Evolutionary conservation across 1,284 basidiomycete species (phyloP), one percentile per base, ranked within the genome.

Genomic region (Laetiporus sulphureus): DNA sequence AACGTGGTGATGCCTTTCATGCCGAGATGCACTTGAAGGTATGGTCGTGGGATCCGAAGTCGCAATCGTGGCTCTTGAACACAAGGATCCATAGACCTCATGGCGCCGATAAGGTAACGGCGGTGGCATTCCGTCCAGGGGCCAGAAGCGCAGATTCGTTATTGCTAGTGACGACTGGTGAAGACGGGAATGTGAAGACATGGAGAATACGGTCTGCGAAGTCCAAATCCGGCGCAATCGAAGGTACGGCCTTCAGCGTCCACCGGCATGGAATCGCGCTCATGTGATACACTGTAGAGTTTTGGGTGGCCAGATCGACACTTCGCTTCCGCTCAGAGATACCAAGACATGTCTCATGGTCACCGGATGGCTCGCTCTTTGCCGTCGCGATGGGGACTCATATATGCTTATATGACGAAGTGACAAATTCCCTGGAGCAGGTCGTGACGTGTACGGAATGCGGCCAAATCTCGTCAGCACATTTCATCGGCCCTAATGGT

Each of bases 51-150:
- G 78, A 84, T 63, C 58, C 65, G 50, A 79, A 69, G 48, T 60
- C 63, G 21, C 61, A 66, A 16, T 65, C 60, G 35, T 87, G 75
- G 92, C 80, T 68, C 77, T 79, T 72, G 55, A 94, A 94, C 62
- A 96, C 93, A 7, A 82, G 93, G 44, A 81, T 98, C 49, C 91
- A 96, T 59, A 73, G 80, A 23, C 94, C 95, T 6, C 95, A 99
- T 63, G 86, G 85, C 22, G 60, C 70, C 24, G 63, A 68, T 32
- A 69, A 71, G 40, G 69, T 97, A 21, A 80, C 80, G 5, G 73
- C 80, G 1, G 56, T 94, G 38, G 68, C 73, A 5, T 98, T 98
- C 62, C 74, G 72, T 47, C 77, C 79, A 7, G 50, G 45, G 29
- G 45, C 49, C 8, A 52, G 53, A 3, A 56, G 56, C 15, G 47